A percentile compares a stretch with the other conserved stretches of the same genome.
phyloP scores from a whole-genome alignment of 2,329 filamentous ascomycete species.

The Sporothrix protearum region DNA sequence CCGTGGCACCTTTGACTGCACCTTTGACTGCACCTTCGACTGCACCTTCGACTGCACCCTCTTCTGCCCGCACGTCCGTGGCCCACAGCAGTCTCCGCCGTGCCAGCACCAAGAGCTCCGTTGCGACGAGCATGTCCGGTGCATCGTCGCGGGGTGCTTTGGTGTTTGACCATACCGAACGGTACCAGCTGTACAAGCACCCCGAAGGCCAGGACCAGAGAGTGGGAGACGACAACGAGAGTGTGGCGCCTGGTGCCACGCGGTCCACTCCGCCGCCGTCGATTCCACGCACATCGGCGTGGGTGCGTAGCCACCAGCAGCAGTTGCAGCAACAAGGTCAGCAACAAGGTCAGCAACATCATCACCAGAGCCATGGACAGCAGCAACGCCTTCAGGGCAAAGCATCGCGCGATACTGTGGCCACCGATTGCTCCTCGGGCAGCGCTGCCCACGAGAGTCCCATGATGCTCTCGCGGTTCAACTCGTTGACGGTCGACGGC shows the following conservation, averaged over 20 bases:
- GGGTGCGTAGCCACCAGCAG: slow-evolving; percentile 27
- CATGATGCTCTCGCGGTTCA: slow-evolving; percentile 26
- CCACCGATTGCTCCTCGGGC: slow-evolving; percentile 19
- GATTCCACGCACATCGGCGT: slow-evolving; percentile 27
- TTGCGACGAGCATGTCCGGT: slow-evolving; percentile 14
- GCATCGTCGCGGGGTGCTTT: slow-evolving; percentile 1
- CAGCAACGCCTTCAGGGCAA: neutral
- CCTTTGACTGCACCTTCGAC: neutral
- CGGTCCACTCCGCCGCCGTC: slow-evolving; percentile 4
- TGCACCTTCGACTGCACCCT: neutral
- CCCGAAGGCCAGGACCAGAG: slow-evolving; percentile 14
- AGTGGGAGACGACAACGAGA: neutral
- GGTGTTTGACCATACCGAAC: slow-evolving; percentile 14
- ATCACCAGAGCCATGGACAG: neutral
- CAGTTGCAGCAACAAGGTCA: neutral
- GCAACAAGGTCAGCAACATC: neutral
- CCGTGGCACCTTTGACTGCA: neutral
- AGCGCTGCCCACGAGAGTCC: slow-evolving; percentile 21
- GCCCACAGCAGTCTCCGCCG: slow-evolving; percentile 16
- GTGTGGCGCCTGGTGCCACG: neutral
- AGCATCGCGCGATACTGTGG: slow-evolving; percentile 24
- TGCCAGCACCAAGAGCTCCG: slow-evolving; percentile 25
- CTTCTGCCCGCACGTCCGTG: neutral
- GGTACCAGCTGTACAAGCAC: slow-evolving; percentile 21
- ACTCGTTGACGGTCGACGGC: slow-evolving; percentile 26